These are phyloP conservation scores for Yamadazyma aaseri DNA, from an alignment of 1,139 yeast genomes.

Conservation along the genomic window DNA sequence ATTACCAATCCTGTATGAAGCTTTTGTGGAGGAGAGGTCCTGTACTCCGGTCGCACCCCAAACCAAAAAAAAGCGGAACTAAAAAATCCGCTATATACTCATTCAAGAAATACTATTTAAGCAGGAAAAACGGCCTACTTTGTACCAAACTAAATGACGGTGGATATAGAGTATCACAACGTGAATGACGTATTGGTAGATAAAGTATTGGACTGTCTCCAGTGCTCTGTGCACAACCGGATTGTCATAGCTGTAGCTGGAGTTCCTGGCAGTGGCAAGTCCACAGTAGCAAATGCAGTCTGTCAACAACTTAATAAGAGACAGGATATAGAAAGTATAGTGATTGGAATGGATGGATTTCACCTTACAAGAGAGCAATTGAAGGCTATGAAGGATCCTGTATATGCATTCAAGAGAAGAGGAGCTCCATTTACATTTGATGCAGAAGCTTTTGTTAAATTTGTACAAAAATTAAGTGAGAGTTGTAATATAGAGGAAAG, in stretches of 20 bases:
- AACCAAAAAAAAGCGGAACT: too few species aligned
- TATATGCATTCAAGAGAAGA: conserved; percentile 59
- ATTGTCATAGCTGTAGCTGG: conserved; percentile 64
- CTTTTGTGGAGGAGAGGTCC: too few species aligned
- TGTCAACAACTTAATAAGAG: conserved; percentile 21
- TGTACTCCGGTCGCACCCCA: too few species aligned
- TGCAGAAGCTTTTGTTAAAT: conserved; percentile 36
- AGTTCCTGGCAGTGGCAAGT: conserved; percentile 82
- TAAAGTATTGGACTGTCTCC: neutral
- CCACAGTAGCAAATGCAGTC: conserved; percentile 53
- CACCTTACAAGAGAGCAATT: conserved; percentile 65
- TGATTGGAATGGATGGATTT: conserved; percentile 67
- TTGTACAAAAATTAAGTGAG: conserved; percentile 20
- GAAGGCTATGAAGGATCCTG: conserved; percentile 50
- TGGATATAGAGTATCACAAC: neutral
- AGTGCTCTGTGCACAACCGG: conserved; percentile 21
- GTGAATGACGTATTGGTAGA: conserved; percentile 1
- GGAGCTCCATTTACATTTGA: conserved; percentile 91
- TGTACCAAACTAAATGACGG: conserved; percentile 1
- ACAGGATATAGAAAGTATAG: conserved; percentile 8
- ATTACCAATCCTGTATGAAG: too few species aligned
- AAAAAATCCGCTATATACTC: too few species aligned
- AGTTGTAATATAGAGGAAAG: conserved; percentile 19
- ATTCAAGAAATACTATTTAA: neutral
- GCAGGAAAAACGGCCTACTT: neutral